Evolutionary conservation across 495 filamentous ascomycete species (phyloP).

Genomic region (Lophiotrema nucula): DNA sequence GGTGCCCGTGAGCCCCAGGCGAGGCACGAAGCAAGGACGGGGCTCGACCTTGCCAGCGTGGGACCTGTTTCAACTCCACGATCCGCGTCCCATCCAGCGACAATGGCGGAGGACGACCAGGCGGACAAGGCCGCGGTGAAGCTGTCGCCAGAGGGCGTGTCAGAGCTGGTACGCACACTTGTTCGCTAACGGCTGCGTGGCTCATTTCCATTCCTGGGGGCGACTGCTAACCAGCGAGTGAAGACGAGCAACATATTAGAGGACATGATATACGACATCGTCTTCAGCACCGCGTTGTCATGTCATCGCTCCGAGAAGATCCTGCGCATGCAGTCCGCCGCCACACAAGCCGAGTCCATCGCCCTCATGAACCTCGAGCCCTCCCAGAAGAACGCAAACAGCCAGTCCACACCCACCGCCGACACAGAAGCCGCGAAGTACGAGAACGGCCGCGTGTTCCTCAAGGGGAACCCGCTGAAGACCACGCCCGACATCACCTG

Average conservation of each 20-base stretch:
- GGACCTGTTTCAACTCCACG: no score
- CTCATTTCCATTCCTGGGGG: not conserved
- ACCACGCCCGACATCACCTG: constrained; percentile 68
- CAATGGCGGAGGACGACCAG: constrained; percentile 22
- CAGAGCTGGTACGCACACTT: constrained; percentile 32
- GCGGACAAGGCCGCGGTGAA: constrained; percentile 7
- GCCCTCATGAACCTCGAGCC: constrained; percentile 48
- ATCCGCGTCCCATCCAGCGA: no score
- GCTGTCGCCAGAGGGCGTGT: constrained; percentile 19
- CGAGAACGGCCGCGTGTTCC: constrained; percentile 66
- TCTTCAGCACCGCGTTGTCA: constrained; percentile 45
- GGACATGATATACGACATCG: constrained; percentile 46
- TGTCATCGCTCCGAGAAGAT: constrained; percentile 50
- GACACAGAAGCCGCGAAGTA: constrained; percentile 71
- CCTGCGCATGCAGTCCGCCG: constrained; percentile 66
- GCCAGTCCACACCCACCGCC: constrained; percentile 42
- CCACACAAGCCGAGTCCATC: constrained; percentile 56
- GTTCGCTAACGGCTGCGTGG: not conserved
- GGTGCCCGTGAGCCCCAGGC: no score
- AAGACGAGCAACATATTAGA: constrained; percentile 40
- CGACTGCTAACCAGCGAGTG: constrained; percentile 20
- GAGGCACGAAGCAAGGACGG: no score
- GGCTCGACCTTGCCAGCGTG: no score
- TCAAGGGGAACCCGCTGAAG: constrained; percentile 74
- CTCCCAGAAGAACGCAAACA: constrained; percentile 35